Evolutionary conservation across 139 green algal genomes (phyloP).

Genomic region (Coelastrella sp.): DNA sequence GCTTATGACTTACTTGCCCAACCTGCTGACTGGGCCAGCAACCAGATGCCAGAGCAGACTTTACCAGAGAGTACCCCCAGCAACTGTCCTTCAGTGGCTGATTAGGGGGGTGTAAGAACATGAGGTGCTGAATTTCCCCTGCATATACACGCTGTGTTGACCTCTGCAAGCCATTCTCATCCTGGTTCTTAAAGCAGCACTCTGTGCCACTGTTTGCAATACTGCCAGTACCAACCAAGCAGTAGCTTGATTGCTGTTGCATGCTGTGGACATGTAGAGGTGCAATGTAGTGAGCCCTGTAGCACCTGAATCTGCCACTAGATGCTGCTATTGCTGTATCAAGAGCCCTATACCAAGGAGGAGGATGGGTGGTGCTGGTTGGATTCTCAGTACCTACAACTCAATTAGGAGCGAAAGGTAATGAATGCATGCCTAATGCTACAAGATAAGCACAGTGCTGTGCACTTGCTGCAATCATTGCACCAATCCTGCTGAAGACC

Average conservation of each 20-base stretch:
- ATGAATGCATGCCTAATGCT: too few species aligned
- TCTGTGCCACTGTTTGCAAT: too few species aligned
- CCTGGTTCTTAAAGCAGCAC: too few species aligned
- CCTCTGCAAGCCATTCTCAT: too few species aligned
- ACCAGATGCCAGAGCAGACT: not conserved
- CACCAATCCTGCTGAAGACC: too few species aligned
- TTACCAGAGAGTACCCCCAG: conserved; percentile 26
- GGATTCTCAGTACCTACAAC: not conserved
- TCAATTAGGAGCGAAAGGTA: too few species aligned
- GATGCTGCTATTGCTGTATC: conserved; percentile 20
- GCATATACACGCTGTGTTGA: too few species aligned
- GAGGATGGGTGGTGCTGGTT: conserved; percentile 21
- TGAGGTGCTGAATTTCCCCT: too few species aligned
- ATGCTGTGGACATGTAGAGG: not conserved
- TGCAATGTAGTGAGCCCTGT: conserved; percentile 2
- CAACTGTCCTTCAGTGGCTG: conserved; percentile 23
- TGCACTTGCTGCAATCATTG: too few species aligned
- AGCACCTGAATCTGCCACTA: not conserved
- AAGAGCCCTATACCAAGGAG: conserved; percentile 23
- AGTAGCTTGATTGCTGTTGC: not conserved
- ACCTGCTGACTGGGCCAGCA: conserved; percentile 14
- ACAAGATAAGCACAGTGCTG: too few species aligned
- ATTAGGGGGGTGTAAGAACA: conserved; percentile 38
- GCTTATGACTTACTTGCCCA: not conserved
- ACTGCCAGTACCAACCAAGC: not conserved